Conservation (phyloP, 176 grass and related monocot genomes). For the Paspalum vaginatum region DNA sequence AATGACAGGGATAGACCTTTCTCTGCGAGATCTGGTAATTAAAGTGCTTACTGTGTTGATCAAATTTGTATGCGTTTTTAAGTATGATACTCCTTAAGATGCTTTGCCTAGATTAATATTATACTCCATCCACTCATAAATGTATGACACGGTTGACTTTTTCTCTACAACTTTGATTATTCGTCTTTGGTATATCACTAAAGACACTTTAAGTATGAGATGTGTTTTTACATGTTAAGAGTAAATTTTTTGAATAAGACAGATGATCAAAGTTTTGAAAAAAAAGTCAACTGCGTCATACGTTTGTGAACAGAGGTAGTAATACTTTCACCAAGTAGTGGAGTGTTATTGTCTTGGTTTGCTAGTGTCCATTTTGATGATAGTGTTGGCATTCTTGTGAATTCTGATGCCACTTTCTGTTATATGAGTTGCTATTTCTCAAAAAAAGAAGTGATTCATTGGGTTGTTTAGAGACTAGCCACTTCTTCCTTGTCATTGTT, state of each 20-base stretch:
- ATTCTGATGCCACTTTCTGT: not conserved
- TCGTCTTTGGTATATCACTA: too few species aligned
- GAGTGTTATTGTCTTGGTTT: not conserved
- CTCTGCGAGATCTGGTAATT: constrained; percentile 59
- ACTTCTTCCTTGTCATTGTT: not conserved
- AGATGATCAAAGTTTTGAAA: too few species aligned
- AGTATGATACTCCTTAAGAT: not conserved
- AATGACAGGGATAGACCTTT: constrained; percentile 63
- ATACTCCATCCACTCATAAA: not conserved
- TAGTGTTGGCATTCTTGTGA: not conserved
- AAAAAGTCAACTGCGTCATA: too few species aligned
- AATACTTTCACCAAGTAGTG: not conserved
- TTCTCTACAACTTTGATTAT: too few species aligned
- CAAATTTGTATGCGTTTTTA: not conserved
- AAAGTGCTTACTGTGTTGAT: not conserved
- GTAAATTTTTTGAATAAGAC: too few species aligned
- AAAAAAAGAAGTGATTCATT: not conserved
- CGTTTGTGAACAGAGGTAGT: too few species aligned
- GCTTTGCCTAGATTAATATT: not conserved
- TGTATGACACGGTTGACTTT: too few species aligned
- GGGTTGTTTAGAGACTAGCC: not conserved
- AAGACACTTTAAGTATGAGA: too few species aligned
- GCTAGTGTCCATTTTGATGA: not conserved
- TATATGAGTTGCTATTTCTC: not conserved
- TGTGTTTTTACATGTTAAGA: too few species aligned